A percentile compares a stretch with the other conserved stretches of the same genome.
phyloP scores from a whole-genome alignment of 768 basidiomycete species.

The Pleurotus tuoliensis region DNA sequence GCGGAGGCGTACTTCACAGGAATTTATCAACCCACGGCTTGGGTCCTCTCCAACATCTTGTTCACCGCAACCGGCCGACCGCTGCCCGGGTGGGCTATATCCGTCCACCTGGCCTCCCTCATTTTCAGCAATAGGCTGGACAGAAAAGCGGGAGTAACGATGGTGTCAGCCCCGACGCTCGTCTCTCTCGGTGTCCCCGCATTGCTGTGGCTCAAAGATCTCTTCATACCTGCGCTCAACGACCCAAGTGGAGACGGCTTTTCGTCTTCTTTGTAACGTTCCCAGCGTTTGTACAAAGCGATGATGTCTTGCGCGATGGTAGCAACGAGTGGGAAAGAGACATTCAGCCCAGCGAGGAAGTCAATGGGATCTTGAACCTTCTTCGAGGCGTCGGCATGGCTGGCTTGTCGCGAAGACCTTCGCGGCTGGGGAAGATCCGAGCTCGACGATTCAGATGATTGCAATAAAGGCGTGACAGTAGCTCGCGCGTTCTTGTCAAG shows the following conservation, averaged over 20 bases:
- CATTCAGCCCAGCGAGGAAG: conserved; percentile 84
- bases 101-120: conserved; percentile 60
- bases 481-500: conserved; percentile 59
- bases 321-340: conserved; percentile 77
- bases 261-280: conserved; percentile 66
- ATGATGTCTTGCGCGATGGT: conserved; percentile 91
- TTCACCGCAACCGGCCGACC: conserved; percentile 58
- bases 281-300: conserved; percentile 86
- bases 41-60: conserved; percentile 70
- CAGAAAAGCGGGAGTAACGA: conserved; percentile 58
- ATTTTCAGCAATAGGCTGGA: conserved; percentile 57
- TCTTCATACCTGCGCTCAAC: conserved; percentile 15
- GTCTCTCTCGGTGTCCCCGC: conserved; percentile 24
- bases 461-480: conserved; percentile 33
- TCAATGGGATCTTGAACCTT: conserved; percentile 66
- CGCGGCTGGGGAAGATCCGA: conserved; percentile 35
- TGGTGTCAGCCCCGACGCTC: conserved; percentile 18
- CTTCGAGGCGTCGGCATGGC: conserved; percentile 27
- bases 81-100: conserved; percentile 46
- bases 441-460: conserved; percentile 23
- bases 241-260: conserved; percentile 5
- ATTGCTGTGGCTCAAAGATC: conserved; percentile 17
- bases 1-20: not conserved
- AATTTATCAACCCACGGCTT: conserved; percentile 48
- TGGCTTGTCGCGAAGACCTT: conserved; percentile 51